Evolutionary conservation across 768 basidiomycete species (phyloP).

Genomic region (Austroboletus eburneus): DNA sequence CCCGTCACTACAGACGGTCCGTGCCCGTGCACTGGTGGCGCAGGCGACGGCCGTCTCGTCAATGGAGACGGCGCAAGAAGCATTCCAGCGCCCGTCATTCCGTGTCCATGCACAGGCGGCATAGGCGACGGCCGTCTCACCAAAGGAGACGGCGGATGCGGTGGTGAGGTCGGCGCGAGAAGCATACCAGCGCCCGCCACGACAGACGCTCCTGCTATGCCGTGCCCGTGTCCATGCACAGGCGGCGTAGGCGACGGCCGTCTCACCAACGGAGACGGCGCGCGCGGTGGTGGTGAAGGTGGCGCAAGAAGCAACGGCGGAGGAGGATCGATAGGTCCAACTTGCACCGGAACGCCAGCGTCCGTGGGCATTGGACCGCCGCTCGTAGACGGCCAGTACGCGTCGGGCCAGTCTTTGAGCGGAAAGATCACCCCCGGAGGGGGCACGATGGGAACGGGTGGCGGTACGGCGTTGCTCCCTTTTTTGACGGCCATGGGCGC

Average conservation of each 20-base stretch:
- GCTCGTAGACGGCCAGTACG: constrained; percentile 6
- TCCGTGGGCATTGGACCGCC: constrained; percentile 3
- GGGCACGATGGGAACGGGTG: constrained; percentile 15
- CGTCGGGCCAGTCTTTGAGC: constrained; percentile 13
- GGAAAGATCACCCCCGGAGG: constrained; percentile 27
- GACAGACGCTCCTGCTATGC: not conserved
- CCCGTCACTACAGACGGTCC: no score
- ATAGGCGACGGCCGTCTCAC: no score
- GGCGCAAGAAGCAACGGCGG: constrained; percentile 12
- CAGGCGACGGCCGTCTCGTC: no score
- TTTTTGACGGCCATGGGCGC: constrained; percentile 2
- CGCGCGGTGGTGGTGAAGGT: constrained; percentile 11
- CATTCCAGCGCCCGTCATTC: not conserved
- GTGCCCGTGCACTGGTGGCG: no score
- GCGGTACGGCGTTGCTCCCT: constrained; percentile 3
- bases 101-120: no score
- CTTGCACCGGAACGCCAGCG: constrained; percentile 1
- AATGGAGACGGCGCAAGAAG: no score
- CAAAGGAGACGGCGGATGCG: no score
- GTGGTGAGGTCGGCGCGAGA: constrained; percentile 16
- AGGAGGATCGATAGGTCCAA: constrained; percentile 7
- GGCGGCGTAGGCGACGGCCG: constrained; percentile 17
- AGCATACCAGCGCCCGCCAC: not conserved
- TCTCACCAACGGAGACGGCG: constrained; percentile 8
- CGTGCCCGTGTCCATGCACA: constrained; percentile 3